Percentiles rank a stretch among this genome's conserved stretches.
Conservation (phyloP, 2,329 filamentous ascomycete species). For the Pestalotiopsis sp. region DNA sequence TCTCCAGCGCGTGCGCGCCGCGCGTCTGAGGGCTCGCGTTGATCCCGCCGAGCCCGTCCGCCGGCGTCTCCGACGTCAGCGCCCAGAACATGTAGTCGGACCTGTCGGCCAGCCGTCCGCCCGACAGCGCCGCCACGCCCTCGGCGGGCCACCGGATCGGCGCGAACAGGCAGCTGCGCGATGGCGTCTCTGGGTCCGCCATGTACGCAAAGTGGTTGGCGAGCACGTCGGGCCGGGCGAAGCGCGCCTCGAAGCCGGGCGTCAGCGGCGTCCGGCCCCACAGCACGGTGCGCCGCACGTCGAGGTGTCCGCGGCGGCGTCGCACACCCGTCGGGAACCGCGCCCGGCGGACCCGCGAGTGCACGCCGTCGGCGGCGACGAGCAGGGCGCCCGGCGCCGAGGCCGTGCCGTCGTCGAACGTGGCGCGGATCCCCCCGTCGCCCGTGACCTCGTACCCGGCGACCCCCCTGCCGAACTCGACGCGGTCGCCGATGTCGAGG, state of each 20-base stretch:
- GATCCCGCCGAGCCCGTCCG: background rate
- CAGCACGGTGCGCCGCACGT: background rate
- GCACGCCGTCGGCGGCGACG: conserved; percentile 3
- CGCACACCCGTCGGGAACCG: background rate
- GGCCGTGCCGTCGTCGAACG: background rate
- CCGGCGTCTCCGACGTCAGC: background rate
- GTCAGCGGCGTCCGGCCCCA: conserved; percentile 10
- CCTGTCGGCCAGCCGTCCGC: background rate
- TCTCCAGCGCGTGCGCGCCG: background rate
- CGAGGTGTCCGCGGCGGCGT: background rate
- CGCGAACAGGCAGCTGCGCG: conserved; percentile 1
- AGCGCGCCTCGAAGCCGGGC: background rate
- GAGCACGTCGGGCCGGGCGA: background rate
- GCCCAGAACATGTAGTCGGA: conserved; percentile 8
- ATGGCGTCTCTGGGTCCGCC: background rate
- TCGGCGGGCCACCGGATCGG: conserved; percentile 2
- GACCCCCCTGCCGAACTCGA: conserved; percentile 11
- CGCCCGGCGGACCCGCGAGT: background rate
- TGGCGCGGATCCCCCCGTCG: background rate
- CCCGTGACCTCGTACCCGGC: background rate
- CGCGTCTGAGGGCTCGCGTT: background rate
- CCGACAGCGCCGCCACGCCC: background rate
- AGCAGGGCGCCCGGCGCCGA: background rate
- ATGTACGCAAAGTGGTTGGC: background rate
- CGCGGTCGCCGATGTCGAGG: background rate